phyloP scores from a whole-genome alignment of 2,329 filamentous ascomycete genomes.

The Cladosporium oxysporum region DNA sequence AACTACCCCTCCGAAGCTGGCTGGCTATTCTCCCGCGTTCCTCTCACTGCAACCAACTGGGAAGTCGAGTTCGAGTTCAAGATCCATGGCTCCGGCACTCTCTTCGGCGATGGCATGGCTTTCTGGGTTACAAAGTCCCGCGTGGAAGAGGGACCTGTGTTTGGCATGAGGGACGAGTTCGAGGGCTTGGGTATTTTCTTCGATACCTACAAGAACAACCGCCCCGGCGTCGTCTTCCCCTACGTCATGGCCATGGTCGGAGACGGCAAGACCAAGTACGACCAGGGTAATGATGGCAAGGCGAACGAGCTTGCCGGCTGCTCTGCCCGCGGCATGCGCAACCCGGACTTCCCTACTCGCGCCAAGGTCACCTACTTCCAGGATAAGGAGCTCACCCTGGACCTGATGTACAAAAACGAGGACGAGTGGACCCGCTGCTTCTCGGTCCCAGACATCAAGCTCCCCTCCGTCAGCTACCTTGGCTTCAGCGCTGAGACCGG shows the following conservation, averaged over 20 bases:
- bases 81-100: constrained; percentile 82
- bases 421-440: constrained; percentile 91
- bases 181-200: constrained; percentile 94
- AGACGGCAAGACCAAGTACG: constrained; percentile 84
- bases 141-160: constrained; percentile 76
- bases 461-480: constrained; percentile 71
- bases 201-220: constrained; percentile 99
- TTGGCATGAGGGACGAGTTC: constrained; percentile 84
- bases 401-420: constrained; percentile 91
- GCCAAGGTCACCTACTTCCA: constrained; percentile 92
- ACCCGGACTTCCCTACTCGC: constrained; percentile 75
- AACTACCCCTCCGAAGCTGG: constrained; percentile 88
- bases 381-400: constrained; percentile 86
- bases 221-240: constrained; percentile 90
- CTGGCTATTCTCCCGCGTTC: constrained; percentile 92
- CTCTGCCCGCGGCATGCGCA: constrained; percentile 87
- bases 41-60: constrained; percentile 97
- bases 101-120: constrained; percentile 95
- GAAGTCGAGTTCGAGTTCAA: constrained; percentile 96
- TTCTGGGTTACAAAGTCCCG: constrained; percentile 98
- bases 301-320: constrained; percentile 89
- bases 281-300: constrained; percentile 94
- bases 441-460: constrained; percentile 65
- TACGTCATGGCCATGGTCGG: constrained; percentile 99
- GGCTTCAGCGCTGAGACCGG: constrained; percentile 83